These are phyloP conservation scores for Hyphopichia buzzinii DNA, from an alignment of 1,139 yeast genomes.

Conservation along the genomic window DNA sequence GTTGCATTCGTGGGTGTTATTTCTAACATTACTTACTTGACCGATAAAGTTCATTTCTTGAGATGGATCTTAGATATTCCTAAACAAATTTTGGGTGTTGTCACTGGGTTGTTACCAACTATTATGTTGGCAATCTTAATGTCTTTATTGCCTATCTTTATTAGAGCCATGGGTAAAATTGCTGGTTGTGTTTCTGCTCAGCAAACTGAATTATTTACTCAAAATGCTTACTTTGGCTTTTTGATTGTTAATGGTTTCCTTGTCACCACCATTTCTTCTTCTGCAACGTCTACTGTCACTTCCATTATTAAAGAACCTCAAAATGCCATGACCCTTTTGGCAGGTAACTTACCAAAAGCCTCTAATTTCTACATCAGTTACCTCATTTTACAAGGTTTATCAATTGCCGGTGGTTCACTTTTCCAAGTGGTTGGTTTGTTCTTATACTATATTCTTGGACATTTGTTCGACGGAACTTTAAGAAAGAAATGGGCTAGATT, in stretches of 20 bases:
- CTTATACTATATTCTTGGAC: slow-evolving; percentile 67
- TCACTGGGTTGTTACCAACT: slow-evolving; percentile 78
- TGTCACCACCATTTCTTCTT: slow-evolving; percentile 67
- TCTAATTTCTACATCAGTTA: slow-evolving; percentile 81
- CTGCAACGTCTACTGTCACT: slow-evolving; percentile 73
- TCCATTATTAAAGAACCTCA: slow-evolving; percentile 63
- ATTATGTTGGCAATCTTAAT: slow-evolving; percentile 64
- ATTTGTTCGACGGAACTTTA: slow-evolving; percentile 73
- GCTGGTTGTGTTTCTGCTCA: slow-evolving; percentile 67
- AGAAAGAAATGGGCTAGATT: slow-evolving; percentile 83
- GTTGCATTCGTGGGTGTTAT: slow-evolving; percentile 81
- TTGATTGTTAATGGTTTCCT: slow-evolving; percentile 70
- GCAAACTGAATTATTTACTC: slow-evolving; percentile 68
- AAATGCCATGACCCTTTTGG: slow-evolving; percentile 65
- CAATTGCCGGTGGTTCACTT: slow-evolving; percentile 76
- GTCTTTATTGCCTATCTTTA: slow-evolving; percentile 76
- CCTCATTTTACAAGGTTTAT: slow-evolving; percentile 76
- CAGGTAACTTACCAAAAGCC: slow-evolving; percentile 79
- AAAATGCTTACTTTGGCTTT: slow-evolving; percentile 69
- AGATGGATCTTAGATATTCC: slow-evolving; percentile 67
- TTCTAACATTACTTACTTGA: slow-evolving; percentile 68
- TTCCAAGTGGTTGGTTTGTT: slow-evolving; percentile 75
- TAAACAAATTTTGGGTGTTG: slow-evolving; percentile 51
- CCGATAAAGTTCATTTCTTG: slow-evolving; percentile 59
- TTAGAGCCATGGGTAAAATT: slow-evolving; percentile 66